Conservation (phyloP, 176 grass and related monocot species). For the Carex cristatella region DNA sequence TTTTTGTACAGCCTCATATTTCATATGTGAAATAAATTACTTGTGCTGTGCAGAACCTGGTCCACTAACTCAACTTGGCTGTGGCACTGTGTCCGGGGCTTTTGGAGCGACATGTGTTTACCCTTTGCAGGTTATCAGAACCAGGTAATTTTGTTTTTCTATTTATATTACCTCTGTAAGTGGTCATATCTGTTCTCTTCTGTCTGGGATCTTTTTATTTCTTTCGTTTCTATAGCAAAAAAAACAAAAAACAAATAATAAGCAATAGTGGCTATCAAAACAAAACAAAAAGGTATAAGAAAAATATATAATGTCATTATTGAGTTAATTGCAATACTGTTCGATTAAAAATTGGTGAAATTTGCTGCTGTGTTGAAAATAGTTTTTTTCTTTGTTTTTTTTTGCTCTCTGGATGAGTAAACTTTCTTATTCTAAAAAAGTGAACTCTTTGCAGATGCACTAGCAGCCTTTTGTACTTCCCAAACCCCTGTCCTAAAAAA, state of each 20-base stretch:
- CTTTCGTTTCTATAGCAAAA: conserved; percentile 2
- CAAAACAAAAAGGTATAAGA: neutral
- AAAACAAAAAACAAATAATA: neutral
- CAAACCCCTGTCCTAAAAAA: neutral
- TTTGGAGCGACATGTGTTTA: conserved; percentile 95
- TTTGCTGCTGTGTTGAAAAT: neutral
- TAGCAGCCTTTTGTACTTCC: neutral
- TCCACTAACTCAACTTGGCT: conserved; percentile 78
- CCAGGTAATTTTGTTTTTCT: conserved; percentile 49
- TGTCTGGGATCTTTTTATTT: neutral
- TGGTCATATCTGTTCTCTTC: neutral
- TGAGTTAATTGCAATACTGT: neutral
- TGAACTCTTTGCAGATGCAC: neutral
- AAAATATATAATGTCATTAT: neutral
- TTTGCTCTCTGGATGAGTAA: neutral
- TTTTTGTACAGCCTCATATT: conserved; percentile 14
- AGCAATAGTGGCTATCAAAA: conserved; percentile 10
- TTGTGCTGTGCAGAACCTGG: conserved; percentile 69
- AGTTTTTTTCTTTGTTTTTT: neutral
- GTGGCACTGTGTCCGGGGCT: conserved; percentile 79
- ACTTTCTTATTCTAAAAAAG: neutral
- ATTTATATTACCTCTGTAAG: neutral
- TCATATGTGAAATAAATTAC: conserved; percentile 14
- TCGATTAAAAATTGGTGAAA: neutral
- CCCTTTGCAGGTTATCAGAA: conserved; percentile 97